phyloP scores from a whole-genome alignment of 108 stramenopile species.

The Cylindrotheca closterium region DNA sequence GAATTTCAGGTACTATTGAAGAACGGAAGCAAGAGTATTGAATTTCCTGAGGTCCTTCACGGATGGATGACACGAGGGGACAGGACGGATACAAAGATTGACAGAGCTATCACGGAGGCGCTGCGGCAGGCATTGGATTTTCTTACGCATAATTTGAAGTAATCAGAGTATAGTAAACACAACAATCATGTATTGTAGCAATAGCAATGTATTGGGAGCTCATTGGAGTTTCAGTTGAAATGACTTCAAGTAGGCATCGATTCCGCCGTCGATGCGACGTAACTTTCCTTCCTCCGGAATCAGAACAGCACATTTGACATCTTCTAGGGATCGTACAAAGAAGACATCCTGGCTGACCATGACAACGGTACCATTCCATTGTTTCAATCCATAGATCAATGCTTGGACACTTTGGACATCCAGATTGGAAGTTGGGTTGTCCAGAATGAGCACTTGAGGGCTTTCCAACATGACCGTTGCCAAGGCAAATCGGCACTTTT shows the following conservation, averaged over 20 bases:
- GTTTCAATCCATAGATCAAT: conserved; percentile 75
- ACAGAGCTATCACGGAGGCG: conserved; percentile 31
- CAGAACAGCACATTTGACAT: conserved; percentile 54
- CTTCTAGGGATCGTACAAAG: conserved; percentile 52
- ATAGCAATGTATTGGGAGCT: neutral
- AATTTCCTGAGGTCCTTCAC: conserved; percentile 43
- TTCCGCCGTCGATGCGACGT: conserved; percentile 43
- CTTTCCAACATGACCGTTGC: conserved; percentile 73
- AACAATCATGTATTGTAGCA: no score
- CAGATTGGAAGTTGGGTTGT: conserved; percentile 92
- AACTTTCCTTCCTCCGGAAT: conserved; percentile 61
- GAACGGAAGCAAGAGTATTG: conserved; percentile 3
- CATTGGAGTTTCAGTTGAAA: conserved; percentile 5
- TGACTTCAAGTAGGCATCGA: conserved; percentile 54
- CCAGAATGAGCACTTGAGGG: conserved; percentile 88
- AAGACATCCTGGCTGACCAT: conserved; percentile 63
- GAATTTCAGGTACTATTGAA: conserved; percentile 10
- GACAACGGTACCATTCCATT: conserved; percentile 74
- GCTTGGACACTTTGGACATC: conserved; percentile 94
- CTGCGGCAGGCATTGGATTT: conserved; percentile 25
- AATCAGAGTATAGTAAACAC: neutral
- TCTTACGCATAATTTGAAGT: conserved; percentile 11
- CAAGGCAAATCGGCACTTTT: conserved; percentile 87
- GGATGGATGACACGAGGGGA: conserved; percentile 49
- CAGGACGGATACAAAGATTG: conserved; percentile 21